Conservation (phyloP, 164 flowering plant species). For the Pachysandra terminalis region DNA sequence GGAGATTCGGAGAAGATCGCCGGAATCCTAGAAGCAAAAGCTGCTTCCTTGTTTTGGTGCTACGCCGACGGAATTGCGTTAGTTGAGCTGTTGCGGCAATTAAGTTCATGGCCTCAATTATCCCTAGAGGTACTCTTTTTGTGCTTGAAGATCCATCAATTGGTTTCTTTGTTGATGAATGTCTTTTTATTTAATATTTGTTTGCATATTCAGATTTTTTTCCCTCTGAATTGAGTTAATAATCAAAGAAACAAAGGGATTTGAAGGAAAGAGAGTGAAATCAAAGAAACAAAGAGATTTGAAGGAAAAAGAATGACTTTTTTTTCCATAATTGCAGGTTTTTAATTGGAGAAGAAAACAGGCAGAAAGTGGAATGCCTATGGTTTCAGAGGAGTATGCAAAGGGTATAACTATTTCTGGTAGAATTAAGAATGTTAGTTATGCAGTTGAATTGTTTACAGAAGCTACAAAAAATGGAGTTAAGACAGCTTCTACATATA, state of each 20-base stretch:
- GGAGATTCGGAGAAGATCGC: conserved; percentile 26
- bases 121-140: conserved; percentile 48
- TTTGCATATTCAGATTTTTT: too few relatives aligned
- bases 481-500: conserved; percentile 45
- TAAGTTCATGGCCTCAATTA: conserved; percentile 35
- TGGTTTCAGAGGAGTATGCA: conserved; percentile 65
- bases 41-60: conserved; percentile 24
- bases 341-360: conserved; percentile 66
- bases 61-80: conserved; percentile 40
- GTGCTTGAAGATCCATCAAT: too few relatives aligned
- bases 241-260: neutral
- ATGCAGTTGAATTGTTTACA: conserved; percentile 54
- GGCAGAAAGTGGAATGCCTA: conserved; percentile 26
- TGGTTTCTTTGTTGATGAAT: too few relatives aligned
- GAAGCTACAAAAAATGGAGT: conserved; percentile 47
- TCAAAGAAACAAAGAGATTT: neutral
- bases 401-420: conserved; percentile 75
- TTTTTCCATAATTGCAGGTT: conserved; percentile 47
- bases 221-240: too few relatives aligned
- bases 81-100: conserved; percentile 49
- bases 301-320: neutral
- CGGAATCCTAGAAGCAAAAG: conserved; percentile 45
- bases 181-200: too few relatives aligned
- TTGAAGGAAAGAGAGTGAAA: neutral
- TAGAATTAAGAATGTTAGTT: conserved; percentile 50